Percentiles rank a stretch among this genome's conserved stretches.
phyloP scores from a whole-genome alignment of 129 eudicot species.

The Glebionis coronaria region DNA sequence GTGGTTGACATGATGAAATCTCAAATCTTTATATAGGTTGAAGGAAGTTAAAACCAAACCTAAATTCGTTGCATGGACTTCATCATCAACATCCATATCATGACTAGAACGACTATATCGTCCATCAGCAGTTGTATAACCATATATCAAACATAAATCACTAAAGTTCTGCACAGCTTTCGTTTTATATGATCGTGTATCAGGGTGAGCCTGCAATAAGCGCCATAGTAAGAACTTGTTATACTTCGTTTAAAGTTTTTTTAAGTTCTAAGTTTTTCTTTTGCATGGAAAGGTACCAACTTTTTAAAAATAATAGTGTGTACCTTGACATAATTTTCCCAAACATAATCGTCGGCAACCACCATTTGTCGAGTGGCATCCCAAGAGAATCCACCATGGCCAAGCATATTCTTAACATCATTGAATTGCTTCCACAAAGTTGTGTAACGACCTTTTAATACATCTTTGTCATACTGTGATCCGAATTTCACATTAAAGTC shows the following conservation, averaged over 20 bases:
- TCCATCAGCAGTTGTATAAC: constrained; percentile 61
- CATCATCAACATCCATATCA: constrained; percentile 55
- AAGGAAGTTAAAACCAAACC: constrained; percentile 25
- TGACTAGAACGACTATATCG: constrained; percentile 65
- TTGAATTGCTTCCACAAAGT: constrained; percentile 58
- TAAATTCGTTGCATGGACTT: constrained; percentile 36
- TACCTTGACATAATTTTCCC: constrained; percentile 62
- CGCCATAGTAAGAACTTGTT: background rate
- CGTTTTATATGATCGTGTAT: constrained; percentile 51
- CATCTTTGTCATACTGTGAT: constrained; percentile 62
- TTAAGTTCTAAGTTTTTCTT: too few species aligned
- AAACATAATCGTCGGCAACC: constrained; percentile 53
- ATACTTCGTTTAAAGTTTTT: too few species aligned
- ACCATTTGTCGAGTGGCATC: constrained; percentile 48
- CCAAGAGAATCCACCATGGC: constrained; percentile 58
- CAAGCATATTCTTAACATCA: constrained; percentile 44
- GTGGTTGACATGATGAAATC: background rate
- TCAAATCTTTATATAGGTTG: constrained; percentile 7
- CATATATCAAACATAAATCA: constrained; percentile 55
- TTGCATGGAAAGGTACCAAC: too few species aligned
- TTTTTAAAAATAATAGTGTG: background rate
- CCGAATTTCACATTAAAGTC: constrained; percentile 53
- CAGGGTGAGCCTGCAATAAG: constrained; percentile 46
- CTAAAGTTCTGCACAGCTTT: constrained; percentile 45
- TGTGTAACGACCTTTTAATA: constrained; percentile 54